These are phyloP conservation scores for Cytospora chrysosperma DNA, from an alignment of 2,329 filamentous ascomycete species.

Conservation along the genomic window DNA sequence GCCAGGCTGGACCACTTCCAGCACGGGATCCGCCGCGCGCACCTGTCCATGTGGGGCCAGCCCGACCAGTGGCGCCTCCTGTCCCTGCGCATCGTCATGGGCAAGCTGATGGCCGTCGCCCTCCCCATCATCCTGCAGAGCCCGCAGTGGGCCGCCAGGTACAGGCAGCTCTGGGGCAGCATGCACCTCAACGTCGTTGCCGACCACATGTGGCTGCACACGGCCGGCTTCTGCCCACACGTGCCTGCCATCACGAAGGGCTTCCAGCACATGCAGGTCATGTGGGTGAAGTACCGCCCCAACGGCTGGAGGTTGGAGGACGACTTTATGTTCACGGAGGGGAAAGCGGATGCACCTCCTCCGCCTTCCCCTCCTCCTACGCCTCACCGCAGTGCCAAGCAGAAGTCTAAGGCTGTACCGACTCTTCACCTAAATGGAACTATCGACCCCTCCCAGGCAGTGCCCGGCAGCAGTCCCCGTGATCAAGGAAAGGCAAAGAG, in stretches of 20 bases:
- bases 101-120: constrained; percentile 28
- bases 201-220: constrained; percentile 22
- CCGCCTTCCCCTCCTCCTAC: background rate
- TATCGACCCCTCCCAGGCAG: background rate
- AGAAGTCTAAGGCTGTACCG: constrained; percentile 16
- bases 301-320: constrained; percentile 12
- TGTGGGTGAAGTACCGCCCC: constrained; percentile 6
- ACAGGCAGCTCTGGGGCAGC: constrained; percentile 4
- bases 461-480: background rate
- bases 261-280: constrained; percentile 12
- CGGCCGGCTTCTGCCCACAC: constrained; percentile 1
- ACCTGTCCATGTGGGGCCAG: constrained; percentile 31
- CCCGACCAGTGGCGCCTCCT: constrained; percentile 23
- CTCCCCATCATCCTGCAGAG: constrained; percentile 29
- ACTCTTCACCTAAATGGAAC: constrained; percentile 5
- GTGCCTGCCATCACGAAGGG: constrained; percentile 10
- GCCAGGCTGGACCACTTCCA: constrained; percentile 26
- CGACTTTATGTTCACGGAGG: constrained; percentile 8
- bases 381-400: background rate
- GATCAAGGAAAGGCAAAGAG: background rate
- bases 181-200: constrained; percentile 8
- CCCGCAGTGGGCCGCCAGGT: constrained; percentile 17
- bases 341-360: background rate
- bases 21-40: constrained; percentile 26
- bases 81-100: constrained; percentile 29